Base-by-base conservation (phyloP, 768 basidiomycete genomes). In the Fibroporia radiculosa region DNA sequence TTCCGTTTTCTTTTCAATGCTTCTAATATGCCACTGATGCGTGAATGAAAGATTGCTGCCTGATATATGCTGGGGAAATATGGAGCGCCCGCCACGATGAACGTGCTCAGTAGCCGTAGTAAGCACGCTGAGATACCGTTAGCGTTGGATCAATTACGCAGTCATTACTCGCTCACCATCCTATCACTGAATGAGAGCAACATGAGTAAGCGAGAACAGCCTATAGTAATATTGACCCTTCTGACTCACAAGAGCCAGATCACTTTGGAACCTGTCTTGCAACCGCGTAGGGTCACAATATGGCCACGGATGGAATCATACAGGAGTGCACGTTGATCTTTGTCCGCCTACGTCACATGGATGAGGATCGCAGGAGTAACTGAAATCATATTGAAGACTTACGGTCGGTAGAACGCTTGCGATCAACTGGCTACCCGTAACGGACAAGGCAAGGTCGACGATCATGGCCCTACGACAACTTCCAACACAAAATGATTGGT, bases 221-320 rank as follows among this genome's bases (percentile, higher is more conserved):
- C 16, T 6, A 4, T 11, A 26, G 13, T 8, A 19, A 19, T 10
- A n/a, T 34, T 18, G 25, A 8, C 2, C 16, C 14, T 2, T 14
- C 50, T 25, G 3, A 62, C 73, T 38, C 59, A 76, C 74, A 92
- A 92, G 40, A 92, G 72, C 89, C 89, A 92, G 57, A 91, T 91
- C 56, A 91, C 86, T 59, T 89, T 90, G 1, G 88, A 90, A 22
- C 89, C 89, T 1, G 89, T 89, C 71, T 91, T 91, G 60, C 87
- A 90, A 18, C 89, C 89, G 28, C 89, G 77, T n/a, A 92, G 70
- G 23, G 88, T 91, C 37, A 91, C 88, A 51, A 91, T 89, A 56
- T 91, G 87, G 3, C 86, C 85, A 29, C 83, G 74, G 51, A 91
- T 89, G 54, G 89, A 89, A 33, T 91, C 88, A 55, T 89, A 91